A percentile compares a stretch with the other conserved stretches of the same genome.
Evolutionary conservation across 2,329 filamentous ascomycete genomes (phyloP).

Genomic region (Epichloe gansuensis): DNA sequence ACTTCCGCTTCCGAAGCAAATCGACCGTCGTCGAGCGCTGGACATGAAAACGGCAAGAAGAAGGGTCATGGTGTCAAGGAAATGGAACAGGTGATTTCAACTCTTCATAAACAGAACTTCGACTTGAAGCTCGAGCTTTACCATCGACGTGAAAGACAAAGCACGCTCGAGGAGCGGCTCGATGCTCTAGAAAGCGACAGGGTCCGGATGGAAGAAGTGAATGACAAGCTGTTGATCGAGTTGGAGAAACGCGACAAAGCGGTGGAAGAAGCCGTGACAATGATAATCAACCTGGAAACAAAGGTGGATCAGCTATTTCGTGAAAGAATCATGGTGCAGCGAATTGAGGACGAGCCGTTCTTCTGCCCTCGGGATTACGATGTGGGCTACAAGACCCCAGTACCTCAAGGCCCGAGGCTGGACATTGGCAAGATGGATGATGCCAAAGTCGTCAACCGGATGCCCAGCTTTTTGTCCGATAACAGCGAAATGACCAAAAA

Average conservation of each 20-base stretch:
- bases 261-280: conserved; percentile 54
- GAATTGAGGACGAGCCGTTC: conserved; percentile 31
- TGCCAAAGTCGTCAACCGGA: conserved; percentile 33
- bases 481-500: conserved; percentile 46
- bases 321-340: conserved; percentile 41
- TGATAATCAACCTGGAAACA: conserved; percentile 54
- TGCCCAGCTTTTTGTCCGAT: conserved; percentile 54
- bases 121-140: conserved; percentile 62
- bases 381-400: conserved; percentile 13
- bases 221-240: conserved; percentile 44
- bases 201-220: conserved; percentile 41
- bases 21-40: conserved; percentile 31
- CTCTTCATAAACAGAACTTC: conserved; percentile 63
- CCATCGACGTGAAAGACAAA: conserved; percentile 53
- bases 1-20: conserved; percentile 20
- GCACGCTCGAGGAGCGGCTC: conserved; percentile 43
- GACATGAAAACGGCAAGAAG: conserved; percentile 28
- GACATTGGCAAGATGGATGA: conserved; percentile 16
- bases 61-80: conserved; percentile 52
- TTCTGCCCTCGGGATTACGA: conserved; percentile 21
- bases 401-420: conserved; percentile 9
- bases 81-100: conserved; percentile 56
- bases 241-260: conserved; percentile 57
- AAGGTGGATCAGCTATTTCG: conserved; percentile 39
- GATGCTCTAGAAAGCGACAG: conserved; percentile 41